Conservation (phyloP, 139 green algal genomes). For the Closterium sp. region DNA sequence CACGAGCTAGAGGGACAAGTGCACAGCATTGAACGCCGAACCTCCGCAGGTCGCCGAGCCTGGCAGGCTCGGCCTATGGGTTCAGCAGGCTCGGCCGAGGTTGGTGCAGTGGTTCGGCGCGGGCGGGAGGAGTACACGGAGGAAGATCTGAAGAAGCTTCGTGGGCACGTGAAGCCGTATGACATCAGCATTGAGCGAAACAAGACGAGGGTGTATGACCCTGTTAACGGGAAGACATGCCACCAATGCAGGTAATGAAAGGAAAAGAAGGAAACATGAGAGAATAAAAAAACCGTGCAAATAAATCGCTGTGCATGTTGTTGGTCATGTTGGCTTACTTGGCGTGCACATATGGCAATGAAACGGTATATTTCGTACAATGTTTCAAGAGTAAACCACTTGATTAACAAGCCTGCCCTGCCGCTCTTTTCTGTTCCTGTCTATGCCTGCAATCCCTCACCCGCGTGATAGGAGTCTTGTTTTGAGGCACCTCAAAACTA, state of each 20-base stretch:
- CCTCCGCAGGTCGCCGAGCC: background rate
- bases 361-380: too few species aligned
- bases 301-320: too few species aligned
- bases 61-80: background rate
- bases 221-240: background rate
- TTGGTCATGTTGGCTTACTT: too few species aligned
- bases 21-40: background rate
- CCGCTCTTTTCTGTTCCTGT: too few species aligned
- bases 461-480: too few species aligned
- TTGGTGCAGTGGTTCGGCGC: background rate
- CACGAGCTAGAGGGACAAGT: background rate
- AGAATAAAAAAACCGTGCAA: too few species aligned
- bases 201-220: background rate
- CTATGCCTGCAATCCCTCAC: too few species aligned
- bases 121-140: background rate
- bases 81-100: background rate
- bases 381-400: too few species aligned
- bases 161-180: background rate
- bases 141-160: background rate
- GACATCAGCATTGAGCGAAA: background rate
- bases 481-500: too few species aligned
- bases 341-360: too few species aligned
- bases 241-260: background rate
- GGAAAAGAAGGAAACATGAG: too few species aligned
- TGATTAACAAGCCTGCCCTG: too few species aligned